Evolutionary conservation across 495 filamentous ascomycete genomes (phyloP).

Genomic region (Aspergillus cristatus): DNA sequence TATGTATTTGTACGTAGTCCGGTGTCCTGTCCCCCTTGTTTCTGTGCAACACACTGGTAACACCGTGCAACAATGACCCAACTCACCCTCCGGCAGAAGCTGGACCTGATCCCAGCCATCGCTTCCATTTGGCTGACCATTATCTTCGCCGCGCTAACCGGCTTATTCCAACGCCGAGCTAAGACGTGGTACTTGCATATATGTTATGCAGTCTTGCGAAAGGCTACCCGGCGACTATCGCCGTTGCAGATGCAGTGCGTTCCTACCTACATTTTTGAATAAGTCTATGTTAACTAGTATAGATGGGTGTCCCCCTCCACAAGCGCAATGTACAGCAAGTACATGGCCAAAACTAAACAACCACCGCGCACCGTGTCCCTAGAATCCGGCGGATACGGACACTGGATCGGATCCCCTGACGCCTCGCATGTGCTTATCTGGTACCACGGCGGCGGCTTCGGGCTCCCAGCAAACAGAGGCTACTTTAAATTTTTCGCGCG

Average conservation of each 20-base stretch:
- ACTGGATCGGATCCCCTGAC: slow-evolving; percentile 48
- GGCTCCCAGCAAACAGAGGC: slow-evolving; percentile 36
- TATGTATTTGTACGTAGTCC: no score
- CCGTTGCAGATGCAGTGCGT: slow-evolving; percentile 26
- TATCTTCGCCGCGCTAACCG: slow-evolving; percentile 24
- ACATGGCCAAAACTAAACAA: slow-evolving; percentile 32
- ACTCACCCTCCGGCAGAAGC: slow-evolving; percentile 22
- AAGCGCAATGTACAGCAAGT: slow-evolving; percentile 39
- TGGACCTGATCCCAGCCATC: slow-evolving; percentile 29
- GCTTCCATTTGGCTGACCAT: slow-evolving; percentile 18
- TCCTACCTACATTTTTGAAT: no score
- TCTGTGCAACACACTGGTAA: no score
- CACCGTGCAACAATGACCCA: slow-evolving; percentile 1
- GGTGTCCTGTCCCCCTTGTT: no score
- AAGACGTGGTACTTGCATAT: slow-evolving; percentile 27
- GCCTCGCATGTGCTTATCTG: slow-evolving; percentile 49
- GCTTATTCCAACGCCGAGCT: slow-evolving; percentile 23
- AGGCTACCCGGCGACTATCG: slow-evolving; percentile 22
- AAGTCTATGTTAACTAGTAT: background rate
- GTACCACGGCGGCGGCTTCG: slow-evolving; percentile 57
- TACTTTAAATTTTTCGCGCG: slow-evolving; percentile 45
- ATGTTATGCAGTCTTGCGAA: slow-evolving; percentile 31
- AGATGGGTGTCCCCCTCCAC: slow-evolving; percentile 27
- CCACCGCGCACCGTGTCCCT: slow-evolving; percentile 40
- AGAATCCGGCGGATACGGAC: slow-evolving; percentile 43